Conservation (phyloP, 2,329 filamentous ascomycete species). For the Gliomastix tumulicola region DNA sequence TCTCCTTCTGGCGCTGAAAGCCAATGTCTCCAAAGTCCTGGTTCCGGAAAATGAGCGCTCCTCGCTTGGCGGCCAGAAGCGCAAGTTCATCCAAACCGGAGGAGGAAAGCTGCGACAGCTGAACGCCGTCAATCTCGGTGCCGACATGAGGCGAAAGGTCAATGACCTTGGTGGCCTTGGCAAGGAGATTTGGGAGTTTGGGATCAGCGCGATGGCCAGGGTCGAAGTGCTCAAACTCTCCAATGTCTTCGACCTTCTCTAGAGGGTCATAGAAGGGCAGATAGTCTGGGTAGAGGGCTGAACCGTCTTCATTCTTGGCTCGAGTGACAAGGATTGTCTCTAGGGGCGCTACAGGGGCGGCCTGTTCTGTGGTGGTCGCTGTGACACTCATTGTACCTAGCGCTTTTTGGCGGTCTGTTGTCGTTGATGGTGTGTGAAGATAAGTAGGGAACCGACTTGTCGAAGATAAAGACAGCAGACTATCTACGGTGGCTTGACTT, state of each 20-base stretch:
- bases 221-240: conserved; percentile 41
- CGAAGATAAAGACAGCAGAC: no score
- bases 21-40: conserved; percentile 29
- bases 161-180: conserved; percentile 8
- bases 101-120: conserved; percentile 28
- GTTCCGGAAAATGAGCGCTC: conserved; percentile 27
- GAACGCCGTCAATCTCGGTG: conserved; percentile 31
- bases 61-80: conserved; percentile 29
- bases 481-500: no score
- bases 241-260: conserved; percentile 6
- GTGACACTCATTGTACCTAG: no score
- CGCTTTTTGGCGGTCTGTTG: no score
- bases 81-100: conserved; percentile 33
- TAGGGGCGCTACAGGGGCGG: neutral
- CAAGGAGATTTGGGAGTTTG: conserved; percentile 16
- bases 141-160: conserved; percentile 17
- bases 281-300: neutral
- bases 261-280: conserved; percentile 5
- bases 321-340: neutral
- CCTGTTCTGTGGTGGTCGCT: neutral
- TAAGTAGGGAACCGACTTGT: no score
- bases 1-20: conserved; percentile 27
- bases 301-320: neutral
- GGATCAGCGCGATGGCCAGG: conserved; percentile 39
- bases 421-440: no score